Evolutionary conservation across 2,329 filamentous ascomycete genomes (phyloP).

Genomic region (Scleromitrula shiraiana): DNA sequence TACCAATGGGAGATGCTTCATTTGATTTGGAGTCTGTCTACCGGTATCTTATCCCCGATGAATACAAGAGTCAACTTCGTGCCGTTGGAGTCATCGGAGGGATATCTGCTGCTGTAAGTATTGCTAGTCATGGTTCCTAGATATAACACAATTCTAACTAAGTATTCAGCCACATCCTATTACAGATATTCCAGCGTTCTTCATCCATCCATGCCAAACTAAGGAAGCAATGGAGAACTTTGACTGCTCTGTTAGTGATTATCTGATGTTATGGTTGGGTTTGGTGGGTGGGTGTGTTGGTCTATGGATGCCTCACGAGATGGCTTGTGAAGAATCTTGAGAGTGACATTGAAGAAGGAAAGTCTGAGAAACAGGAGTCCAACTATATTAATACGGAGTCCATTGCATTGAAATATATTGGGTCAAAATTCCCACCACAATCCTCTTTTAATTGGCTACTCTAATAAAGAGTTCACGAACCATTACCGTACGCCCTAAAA

Average conservation of each 20-base stretch:
- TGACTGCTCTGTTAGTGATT: conserved; percentile 52
- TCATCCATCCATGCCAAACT: conserved; percentile 87
- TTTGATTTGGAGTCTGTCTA: conserved; percentile 64
- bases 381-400: neutral
- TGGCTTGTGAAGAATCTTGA: conserved; percentile 34
- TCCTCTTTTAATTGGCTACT: neutral
- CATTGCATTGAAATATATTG: neutral
- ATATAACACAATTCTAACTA: conserved; percentile 5
- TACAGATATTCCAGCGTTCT: conserved; percentile 71
- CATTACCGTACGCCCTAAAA: conserved; percentile 9
- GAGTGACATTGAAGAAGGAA: conserved; percentile 1
- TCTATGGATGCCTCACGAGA: conserved; percentile 65
- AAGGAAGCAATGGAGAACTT: conserved; percentile 69
- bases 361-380: conserved; percentile 12
- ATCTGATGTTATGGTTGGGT: conserved; percentile 86
- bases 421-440: neutral
- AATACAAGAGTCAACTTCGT: conserved; percentile 54
- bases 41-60: conserved; percentile 58
- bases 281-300: conserved; percentile 74
- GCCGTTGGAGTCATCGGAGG: conserved; percentile 58
- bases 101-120: conserved; percentile 68
- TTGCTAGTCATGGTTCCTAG: neutral
- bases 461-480: neutral
- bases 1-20: conserved; percentile 46
- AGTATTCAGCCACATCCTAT: conserved; percentile 54